Evolutionary conservation across 148 eudicot species (phyloP), one percentile per base, ranked within the genome.

Genomic region (Dysphania ambrosioides): DNA sequence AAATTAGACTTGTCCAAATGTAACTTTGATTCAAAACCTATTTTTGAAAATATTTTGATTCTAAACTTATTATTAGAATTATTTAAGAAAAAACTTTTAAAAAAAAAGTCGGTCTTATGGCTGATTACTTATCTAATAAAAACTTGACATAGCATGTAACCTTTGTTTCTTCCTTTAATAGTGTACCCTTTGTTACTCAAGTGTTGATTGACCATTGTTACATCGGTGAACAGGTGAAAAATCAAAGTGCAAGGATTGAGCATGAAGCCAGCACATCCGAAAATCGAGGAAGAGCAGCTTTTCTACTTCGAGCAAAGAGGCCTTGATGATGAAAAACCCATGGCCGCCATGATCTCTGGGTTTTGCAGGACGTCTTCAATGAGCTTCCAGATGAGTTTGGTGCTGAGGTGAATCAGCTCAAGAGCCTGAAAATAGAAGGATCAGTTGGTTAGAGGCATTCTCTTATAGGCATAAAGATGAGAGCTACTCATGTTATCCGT

Each of bases 321-420:
- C 23, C 90, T 90, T 4, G 94, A 89, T 77, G 81, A 79, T 19
- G 90, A 92, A 77, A 88, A 79, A 80, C 95, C 93, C 24, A 86
- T 91, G 92, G 93, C 93, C n/a, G 88, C 93, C 73, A 93, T 94
- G 98, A 93, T 93, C 66, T 91, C 97, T 2, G 97, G 93, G 55
- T 94, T 91, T 53, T 88, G 93, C 79, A 83, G 79, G 98, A 91
- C 59, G 98, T 94, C 31, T 94, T 94, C 79, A 90, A 88, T 55
- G 90, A 91, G 81, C 96, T 91, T 74, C 98, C 97, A 1, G 91
- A 90, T 47, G 96, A 94, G 82, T 91, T 94, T 81, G 91, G 93
- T 5, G 88, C 96, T 23, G 98, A 91, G 83, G 96, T 91, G 79
- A 88, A 88, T 76, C 90, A 90, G 81, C 93, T 91, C 62, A 94